phyloP scores from a whole-genome alignment of 2,329 filamentous ascomycete species.

The Penicillium italicum region DNA sequence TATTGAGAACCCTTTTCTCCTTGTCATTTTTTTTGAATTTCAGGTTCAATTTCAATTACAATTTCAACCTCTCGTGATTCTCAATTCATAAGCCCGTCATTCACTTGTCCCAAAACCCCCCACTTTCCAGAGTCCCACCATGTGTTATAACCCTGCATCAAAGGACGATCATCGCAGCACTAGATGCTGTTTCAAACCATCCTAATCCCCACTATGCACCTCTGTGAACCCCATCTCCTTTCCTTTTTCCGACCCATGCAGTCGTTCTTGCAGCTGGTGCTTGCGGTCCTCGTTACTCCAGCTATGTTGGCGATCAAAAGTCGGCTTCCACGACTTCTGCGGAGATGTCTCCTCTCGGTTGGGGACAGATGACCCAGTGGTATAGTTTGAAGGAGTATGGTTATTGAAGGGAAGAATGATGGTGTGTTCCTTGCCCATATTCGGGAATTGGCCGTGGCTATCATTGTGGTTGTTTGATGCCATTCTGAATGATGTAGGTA shows the following conservation, averaged over 20 bases:
- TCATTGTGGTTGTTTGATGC: neutral
- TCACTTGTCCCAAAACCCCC: neutral
- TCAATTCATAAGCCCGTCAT: neutral
- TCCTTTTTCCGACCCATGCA: conserved; percentile 39
- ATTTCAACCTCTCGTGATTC: neutral
- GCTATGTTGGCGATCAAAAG: conserved; percentile 31
- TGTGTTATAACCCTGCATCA: neutral
- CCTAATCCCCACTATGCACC: conserved; percentile 36
- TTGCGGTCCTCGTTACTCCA: conserved; percentile 54
- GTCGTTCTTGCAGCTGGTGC: conserved; percentile 49
- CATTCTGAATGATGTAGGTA: neutral
- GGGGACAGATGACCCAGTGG: neutral
- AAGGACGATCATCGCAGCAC: neutral
- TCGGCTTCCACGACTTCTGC: conserved; percentile 30
- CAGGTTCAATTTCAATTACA: neutral
- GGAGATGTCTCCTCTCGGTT: neutral
- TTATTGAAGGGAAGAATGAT: neutral
- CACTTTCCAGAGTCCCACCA: neutral
- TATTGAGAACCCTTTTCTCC: neutral
- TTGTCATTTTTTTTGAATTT: neutral
- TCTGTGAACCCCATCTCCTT: conserved; percentile 57
- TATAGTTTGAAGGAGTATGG: neutral
- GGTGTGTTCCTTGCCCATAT: conserved; percentile 9
- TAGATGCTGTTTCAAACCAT: neutral
- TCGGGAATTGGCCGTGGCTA: conserved; percentile 4